Evolutionary conservation across 148 eudicot species (phyloP), one percentile per base, ranked within the genome.

Genomic region (Vaccinium vitisidaea): DNA sequence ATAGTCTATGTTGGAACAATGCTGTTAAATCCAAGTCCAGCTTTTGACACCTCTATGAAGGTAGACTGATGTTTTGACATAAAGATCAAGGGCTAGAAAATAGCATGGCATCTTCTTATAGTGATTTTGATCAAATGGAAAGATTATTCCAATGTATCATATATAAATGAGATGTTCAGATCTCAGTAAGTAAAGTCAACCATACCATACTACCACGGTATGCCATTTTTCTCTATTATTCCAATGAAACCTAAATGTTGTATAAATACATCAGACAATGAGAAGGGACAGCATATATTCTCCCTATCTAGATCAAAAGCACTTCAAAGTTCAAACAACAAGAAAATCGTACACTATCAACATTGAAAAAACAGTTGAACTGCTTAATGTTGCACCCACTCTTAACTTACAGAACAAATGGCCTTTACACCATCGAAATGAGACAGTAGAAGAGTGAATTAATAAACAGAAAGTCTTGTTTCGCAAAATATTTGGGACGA

Each of bases 361-460:
- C n/a, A 3, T 46, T 49, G 32, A 50, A 52, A 49, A n/a, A 18
- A 53, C 15, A 15, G 43, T 53, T 30, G 10, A 56, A 21, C 76
- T 75, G 21, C 84, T 61, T 74, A 13, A 56, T 14, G 79, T 78
- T 52, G 81, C 63, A 76, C 15, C 15, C 36, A 76, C 56, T 48
- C 79, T 67, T 82, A 48, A 49, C n/a, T 69, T 46, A 39, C 6
- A 0, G 59, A 82, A 56, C 55, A 52, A 53, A 52, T 8, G 55
- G 27, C 53, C 48, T 74, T 83, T 48, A 78, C 46, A 27, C 61
- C 32, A 49, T 50, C 16, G 43, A 81, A 46, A 67, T 49, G 76
- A 36, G 23, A 82, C 15, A 49, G 48, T 21, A 48, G 16, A n/a
- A 2, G 77, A 23, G 52, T 52, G 49, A 82, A 82, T 36, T 82